Evolutionary conservation across 768 basidiomycete species (phyloP).

Genomic region (Dioszegia crocea): DNA sequence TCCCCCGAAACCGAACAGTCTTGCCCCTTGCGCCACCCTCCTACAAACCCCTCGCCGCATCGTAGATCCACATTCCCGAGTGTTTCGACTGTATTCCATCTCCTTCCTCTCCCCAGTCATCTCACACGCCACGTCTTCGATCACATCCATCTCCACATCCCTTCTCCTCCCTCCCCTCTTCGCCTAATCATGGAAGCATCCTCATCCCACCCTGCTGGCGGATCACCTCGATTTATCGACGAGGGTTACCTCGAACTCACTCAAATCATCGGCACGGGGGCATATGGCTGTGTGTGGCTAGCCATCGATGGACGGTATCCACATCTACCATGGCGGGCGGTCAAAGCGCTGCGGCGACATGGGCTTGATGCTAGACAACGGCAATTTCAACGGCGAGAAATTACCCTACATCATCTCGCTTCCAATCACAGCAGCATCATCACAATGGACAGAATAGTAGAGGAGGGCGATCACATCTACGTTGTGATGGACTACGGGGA

Average conservation of each 20-base stretch:
- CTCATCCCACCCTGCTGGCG: constrained; percentile 54
- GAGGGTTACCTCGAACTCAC: constrained; percentile 72
- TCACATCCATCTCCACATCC: not conserved
- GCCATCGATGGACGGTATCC: constrained; percentile 58
- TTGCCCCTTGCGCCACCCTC: not conserved
- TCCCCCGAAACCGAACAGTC: not conserved
- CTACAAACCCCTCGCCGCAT: not conserved
- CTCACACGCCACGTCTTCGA: not conserved
- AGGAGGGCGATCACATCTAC: constrained; percentile 39
- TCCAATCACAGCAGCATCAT: constrained; percentile 43
- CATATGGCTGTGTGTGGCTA: constrained; percentile 92
- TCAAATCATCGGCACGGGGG: constrained; percentile 83
- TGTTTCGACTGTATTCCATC: too few species aligned
- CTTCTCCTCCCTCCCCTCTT: not conserved
- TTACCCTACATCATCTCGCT: constrained; percentile 53
- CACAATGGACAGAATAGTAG: constrained; percentile 40
- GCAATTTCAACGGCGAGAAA: constrained; percentile 66
- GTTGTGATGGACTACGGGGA: constrained; percentile 49
- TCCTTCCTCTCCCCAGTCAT: not conserved
- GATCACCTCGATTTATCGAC: constrained; percentile 62
- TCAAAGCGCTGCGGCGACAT: constrained; percentile 72
- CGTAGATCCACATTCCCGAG: not conserved
- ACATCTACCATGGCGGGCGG: constrained; percentile 61
- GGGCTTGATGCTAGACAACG: constrained; percentile 61
- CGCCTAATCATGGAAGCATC: not conserved